These are phyloP conservation scores for Malassezia slooffiae DNA, from an alignment of 1,284 basidiomycete species.

Conservation along the genomic window DNA sequence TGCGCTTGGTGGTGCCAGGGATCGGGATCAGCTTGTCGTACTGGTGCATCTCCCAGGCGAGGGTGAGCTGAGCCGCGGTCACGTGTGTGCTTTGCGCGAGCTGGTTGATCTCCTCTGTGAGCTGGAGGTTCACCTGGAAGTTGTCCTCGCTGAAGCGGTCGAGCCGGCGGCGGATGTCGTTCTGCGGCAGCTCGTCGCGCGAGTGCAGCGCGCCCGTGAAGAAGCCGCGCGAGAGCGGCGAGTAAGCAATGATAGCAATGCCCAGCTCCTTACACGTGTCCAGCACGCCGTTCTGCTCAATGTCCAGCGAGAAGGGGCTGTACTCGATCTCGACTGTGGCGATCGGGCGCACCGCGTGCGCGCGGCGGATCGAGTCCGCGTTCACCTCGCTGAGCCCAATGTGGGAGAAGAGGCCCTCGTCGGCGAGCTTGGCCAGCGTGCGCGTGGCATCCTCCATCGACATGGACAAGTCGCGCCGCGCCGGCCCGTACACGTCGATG, in stretches of 20 bases:
- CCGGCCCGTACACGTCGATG: constrained; percentile 33
- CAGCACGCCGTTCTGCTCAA: constrained; percentile 49
- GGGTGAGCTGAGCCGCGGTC: constrained; percentile 54
- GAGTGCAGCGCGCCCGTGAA: constrained; percentile 54
- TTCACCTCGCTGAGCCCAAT: constrained; percentile 36
- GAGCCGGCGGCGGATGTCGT: constrained; percentile 47
- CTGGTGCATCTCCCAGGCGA: constrained; percentile 55
- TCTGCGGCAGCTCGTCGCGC: constrained; percentile 52
- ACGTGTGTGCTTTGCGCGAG: constrained; percentile 32
- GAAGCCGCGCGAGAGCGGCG: constrained; percentile 50
- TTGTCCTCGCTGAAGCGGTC: constrained; percentile 44
- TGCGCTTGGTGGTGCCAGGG: constrained; percentile 50
- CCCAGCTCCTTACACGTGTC: constrained; percentile 50
- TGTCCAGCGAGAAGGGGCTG: constrained; percentile 54
- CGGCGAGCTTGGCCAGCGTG: constrained; percentile 20
- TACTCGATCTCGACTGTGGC: constrained; percentile 58
- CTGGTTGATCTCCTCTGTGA: constrained; percentile 51
- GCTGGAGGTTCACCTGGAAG: constrained; percentile 54
- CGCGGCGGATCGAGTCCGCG: constrained; percentile 24
- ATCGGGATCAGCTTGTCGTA: constrained; percentile 52
- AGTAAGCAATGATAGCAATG: constrained; percentile 56
- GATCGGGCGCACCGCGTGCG: constrained; percentile 41
- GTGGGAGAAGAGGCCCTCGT: constrained; percentile 29
- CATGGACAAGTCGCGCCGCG: constrained; percentile 17
- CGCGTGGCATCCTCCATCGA: constrained; percentile 21